Evolutionary conservation across 306 rosid genomes (phyloP), one percentile per base, ranked within the genome.

Genomic region (Cajanus cajan): DNA sequence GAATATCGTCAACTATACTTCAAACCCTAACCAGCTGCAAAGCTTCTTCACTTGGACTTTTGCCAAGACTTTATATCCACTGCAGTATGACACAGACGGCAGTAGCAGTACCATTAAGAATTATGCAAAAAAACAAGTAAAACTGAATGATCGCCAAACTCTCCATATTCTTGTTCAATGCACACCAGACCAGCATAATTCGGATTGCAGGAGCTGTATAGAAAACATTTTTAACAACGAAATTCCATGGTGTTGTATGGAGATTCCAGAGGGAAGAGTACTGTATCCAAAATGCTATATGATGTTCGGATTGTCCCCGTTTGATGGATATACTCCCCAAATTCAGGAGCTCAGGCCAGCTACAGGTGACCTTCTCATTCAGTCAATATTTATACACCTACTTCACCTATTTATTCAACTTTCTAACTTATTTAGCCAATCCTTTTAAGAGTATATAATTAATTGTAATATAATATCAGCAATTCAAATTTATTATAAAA

Each of bases 211-310:
- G 1, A 2, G 0, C 1, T 79, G 78, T 40, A 5, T 79, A 19
- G 3, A 0, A 0, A 61, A 41, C 15, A 59, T 79, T 13, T 22
- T 57, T 33, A 5, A 11, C 9, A 4, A 22, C 0, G 64, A 45
- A 36, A 79, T 74, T 19, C 72, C 79, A 12, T 75, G 71, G 79
- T 61, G 61, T 75, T 31, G 71, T 61, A 3, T 75, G 47, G 59
- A 5, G 4, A 75, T 47, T 58, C 11, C 55, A 74, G 68, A 41
- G 57, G 78, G 77, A 6, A 36, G 13, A 36, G 50, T 52, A 51
- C 1, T 72, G 0, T 4, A 48, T 72, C 78, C 78, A 15, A 75
- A n/a, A 34, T 57, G 36, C 16, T 4, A 4, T 57, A 24, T 57
- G 0, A 57, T 22, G 34, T 57, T 57, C 10, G 36, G 64, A 25